These are phyloP conservation scores for Cupressus sempervirens DNA, from an alignment of 75 land plant genomes.

Conservation along the genomic window DNA sequence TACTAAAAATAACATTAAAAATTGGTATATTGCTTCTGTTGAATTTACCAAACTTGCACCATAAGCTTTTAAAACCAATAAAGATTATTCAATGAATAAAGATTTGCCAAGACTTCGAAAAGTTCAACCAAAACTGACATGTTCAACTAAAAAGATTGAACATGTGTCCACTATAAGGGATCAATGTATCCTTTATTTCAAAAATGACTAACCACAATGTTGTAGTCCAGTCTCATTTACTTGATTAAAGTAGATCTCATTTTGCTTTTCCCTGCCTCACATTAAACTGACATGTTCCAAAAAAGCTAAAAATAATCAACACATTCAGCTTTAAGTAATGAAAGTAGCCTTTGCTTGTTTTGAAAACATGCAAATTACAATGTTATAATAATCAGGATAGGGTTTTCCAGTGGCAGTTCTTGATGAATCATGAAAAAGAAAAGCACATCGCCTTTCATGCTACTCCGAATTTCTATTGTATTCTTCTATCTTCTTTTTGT, in stretches of 20 bases:
- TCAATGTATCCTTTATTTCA: background rate
- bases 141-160: background rate
- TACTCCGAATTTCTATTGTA: conserved; percentile 31
- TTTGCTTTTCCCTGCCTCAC: background rate
- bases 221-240: background rate
- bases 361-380: too few relatives aligned
- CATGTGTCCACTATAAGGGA: background rate
- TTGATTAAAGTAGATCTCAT: background rate
- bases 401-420: background rate
- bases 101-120: too few relatives aligned
- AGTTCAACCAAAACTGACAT: background rate
- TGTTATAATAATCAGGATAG: background rate
- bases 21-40: too few relatives aligned
- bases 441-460: background rate
- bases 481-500: conserved; percentile 72
- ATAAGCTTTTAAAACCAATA: too few relatives aligned
- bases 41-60: too few relatives aligned
- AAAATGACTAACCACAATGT: background rate
- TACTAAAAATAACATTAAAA: too few relatives aligned
- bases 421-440: background rate
- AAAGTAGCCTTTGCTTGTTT: too few relatives aligned
- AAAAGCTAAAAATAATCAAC: too few relatives aligned
- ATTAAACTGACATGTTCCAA: too few relatives aligned
- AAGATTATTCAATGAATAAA: too few relatives aligned
- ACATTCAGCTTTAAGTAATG: too few relatives aligned